Conservation (phyloP, 805 yeast species). For the Maudiozyma barnettii region DNA sequence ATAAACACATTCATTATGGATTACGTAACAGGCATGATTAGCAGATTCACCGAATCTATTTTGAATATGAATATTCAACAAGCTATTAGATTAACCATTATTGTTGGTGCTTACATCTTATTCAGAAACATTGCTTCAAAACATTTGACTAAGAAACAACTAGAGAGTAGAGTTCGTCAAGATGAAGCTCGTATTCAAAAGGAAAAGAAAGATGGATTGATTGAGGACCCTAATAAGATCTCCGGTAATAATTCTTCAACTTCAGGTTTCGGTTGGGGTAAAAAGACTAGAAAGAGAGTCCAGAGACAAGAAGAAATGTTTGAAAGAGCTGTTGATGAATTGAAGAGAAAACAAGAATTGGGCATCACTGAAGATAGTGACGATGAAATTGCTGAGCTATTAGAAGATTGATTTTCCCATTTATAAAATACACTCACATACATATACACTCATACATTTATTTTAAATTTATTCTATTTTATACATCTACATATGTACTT, state of each 20-base stretch:
- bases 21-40: not conserved
- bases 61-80: constrained; percentile 7
- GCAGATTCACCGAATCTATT: not conserved
- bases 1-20: too few species aligned
- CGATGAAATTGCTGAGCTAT: constrained; percentile 57
- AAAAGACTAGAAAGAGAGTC: constrained; percentile 53
- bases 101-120: constrained; percentile 56
- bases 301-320: constrained; percentile 46
- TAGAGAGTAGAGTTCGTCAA: constrained; percentile 40
- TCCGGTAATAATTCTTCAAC: constrained; percentile 16
- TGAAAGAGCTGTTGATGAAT: constrained; percentile 38
- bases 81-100: constrained; percentile 29
- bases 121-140: constrained; percentile 47
- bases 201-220: constrained; percentile 30
- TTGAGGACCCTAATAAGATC: constrained; percentile 31
- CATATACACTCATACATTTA: not conserved
- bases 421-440: constrained; percentile 4
- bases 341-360: constrained; percentile 33
- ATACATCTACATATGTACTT: too few species aligned
- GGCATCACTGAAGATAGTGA: constrained; percentile 45
- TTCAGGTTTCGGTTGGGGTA: constrained; percentile 68
- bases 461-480: too few species aligned
- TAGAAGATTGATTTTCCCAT: too few species aligned
- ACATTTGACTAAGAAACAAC: constrained; percentile 48
- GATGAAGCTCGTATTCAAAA: constrained; percentile 16